phyloP scores from a whole-genome alignment of 2,329 filamentous ascomycete genomes.

The Ophiobolus disseminans region DNA sequence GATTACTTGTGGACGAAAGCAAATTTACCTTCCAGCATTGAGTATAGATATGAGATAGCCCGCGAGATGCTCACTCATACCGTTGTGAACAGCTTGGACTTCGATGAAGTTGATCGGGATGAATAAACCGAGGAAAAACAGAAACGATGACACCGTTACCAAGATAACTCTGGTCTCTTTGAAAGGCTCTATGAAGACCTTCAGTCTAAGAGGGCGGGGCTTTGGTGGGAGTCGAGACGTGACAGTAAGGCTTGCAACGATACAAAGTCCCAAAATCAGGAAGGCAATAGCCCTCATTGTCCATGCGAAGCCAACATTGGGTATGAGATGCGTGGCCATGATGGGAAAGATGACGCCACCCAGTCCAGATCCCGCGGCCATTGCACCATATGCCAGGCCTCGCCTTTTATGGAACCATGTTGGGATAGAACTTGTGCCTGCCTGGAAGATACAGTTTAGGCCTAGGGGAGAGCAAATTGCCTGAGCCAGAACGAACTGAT shows the following conservation, averaged over 20 bases:
- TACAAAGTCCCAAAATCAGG: slow-evolving; percentile 65
- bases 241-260: slow-evolving; percentile 62
- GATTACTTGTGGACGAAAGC: not conserved
- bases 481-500: slow-evolving; percentile 63
- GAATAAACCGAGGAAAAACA: slow-evolving; percentile 68
- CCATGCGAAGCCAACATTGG: slow-evolving; percentile 64
- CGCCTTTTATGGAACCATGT: slow-evolving; percentile 60
- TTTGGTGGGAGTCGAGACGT: slow-evolving; percentile 57
- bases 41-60: slow-evolving; percentile 63
- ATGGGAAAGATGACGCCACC: slow-evolving; percentile 68
- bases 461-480: slow-evolving; percentile 60
- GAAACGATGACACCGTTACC: slow-evolving; percentile 59
- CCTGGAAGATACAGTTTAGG: slow-evolving; percentile 63
- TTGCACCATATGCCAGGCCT: slow-evolving; percentile 58
- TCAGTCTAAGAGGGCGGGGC: slow-evolving; percentile 40
- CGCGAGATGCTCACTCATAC: slow-evolving; percentile 58
- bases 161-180: slow-evolving; percentile 54
- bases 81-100: slow-evolving; percentile 53
- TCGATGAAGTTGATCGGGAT: slow-evolving; percentile 59
- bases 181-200: slow-evolving; percentile 41
- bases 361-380: slow-evolving; percentile 58
- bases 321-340: slow-evolving; percentile 64
- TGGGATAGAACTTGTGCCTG: slow-evolving; percentile 52
- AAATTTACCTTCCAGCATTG: slow-evolving; percentile 58
- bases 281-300: slow-evolving; percentile 64